Base-by-base conservation (phyloP, 2,329 filamentous ascomycete genomes). In the Clonostachys solani region DNA sequence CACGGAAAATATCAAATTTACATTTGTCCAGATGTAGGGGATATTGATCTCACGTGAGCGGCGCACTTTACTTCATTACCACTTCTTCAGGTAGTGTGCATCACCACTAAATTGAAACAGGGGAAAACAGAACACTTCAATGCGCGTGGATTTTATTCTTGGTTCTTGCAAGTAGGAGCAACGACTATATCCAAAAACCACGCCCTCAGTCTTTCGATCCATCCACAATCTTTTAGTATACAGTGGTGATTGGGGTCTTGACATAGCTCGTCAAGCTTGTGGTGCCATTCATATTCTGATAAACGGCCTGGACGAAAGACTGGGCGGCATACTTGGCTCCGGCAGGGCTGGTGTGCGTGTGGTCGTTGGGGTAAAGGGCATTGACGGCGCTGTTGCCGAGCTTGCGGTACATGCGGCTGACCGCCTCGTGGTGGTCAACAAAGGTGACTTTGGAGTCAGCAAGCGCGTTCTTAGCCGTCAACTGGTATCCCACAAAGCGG, bases 391-490 rank as follows among this genome's bases (percentile, higher is more conserved):
- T 50, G 38, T 63, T 65, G 0, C 81, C 80, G 42, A 82, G 56
- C 13, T 66, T 64, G 58, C 74, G 58, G 58, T 76, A 82, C 37
- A 71, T 73, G 51, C 74, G 70, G 5, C 75, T 79, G 6, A 74
- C 73, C 53, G 83, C 83, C 36, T 69, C 66, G n/a, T 78, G 77
- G 55, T 86, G 82, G 29, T 83, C 76, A 10, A 86, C 75, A 57
- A 78, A 83, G 9, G 72, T 69, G 3, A 76, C 76, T 9, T 75
- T 70, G 12, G 57, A 46, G 16, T 56, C 59, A 9, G 62, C 65
- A 15, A 72, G 40, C 33, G 68, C 61, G 17, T 61, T 54, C 1
- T 60, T 57, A n/a, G 69, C 66, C 13, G 63, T 62, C 55, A 70
- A 63, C 17, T 75, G 71, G 54, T 83, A 84, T 17, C 66, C 74